Evolutionary conservation across 306 rosid genomes (phyloP).

Genomic region (Trifolium repens): DNA sequence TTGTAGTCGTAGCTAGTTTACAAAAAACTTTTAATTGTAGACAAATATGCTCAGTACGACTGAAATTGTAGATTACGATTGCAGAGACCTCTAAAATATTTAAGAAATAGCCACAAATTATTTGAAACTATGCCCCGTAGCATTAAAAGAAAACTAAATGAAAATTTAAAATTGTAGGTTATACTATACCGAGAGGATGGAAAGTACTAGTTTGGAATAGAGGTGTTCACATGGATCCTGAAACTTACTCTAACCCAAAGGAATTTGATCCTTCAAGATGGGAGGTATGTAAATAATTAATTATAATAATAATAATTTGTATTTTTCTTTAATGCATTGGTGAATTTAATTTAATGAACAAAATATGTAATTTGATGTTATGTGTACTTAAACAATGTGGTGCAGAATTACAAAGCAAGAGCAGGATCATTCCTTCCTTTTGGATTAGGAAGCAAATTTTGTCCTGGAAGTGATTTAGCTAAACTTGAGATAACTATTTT

Average conservation of each 20-base stretch:
- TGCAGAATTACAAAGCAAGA: slow-evolving; percentile 56
- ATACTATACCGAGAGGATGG: slow-evolving; percentile 74
- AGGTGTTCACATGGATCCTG: slow-evolving; percentile 76
- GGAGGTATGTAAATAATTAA: slow-evolving; percentile 50
- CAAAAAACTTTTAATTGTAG: neutral
- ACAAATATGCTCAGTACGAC: neutral
- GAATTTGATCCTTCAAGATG: slow-evolving; percentile 71
- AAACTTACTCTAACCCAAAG: slow-evolving; percentile 54
- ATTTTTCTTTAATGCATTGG: neutral
- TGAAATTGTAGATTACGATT: neutral
- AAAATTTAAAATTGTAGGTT: slow-evolving; percentile 47
- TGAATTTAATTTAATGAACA: slow-evolving; percentile 12
- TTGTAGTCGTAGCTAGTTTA: neutral
- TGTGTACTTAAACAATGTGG: slow-evolving; percentile 10
- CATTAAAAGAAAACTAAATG: neutral
- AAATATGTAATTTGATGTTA: neutral
- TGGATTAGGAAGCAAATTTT: slow-evolving; percentile 65
- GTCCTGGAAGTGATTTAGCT: slow-evolving; percentile 69
- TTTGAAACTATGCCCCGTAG: neutral
- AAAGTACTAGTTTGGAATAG: slow-evolving; percentile 71
- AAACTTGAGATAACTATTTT: slow-evolving; percentile 63
- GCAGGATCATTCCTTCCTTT: slow-evolving; percentile 68
- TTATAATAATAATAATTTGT: neutral
- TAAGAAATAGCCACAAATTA: neutral
- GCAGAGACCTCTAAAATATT: neutral